Evolutionary conservation across 83 land plant genomes (phyloP).

Genomic region (Picea engelmannii): DNA sequence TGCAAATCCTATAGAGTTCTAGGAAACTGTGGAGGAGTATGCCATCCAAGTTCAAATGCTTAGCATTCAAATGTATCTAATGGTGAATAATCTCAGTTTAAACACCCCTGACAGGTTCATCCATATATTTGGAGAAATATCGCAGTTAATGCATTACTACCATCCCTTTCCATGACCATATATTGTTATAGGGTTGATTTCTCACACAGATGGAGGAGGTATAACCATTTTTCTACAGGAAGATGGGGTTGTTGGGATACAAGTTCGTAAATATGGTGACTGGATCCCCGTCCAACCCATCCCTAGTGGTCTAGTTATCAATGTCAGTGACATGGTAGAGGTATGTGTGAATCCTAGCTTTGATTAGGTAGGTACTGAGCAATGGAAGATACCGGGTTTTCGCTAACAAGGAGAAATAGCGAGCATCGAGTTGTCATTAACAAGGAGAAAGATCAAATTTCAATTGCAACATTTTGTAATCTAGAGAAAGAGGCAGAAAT

Average conservation of each 20-base stretch:
- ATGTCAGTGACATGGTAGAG: conserved; percentile 20
- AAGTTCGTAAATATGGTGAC: conserved; percentile 38
- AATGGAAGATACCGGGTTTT: no score
- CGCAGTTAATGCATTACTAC: conserved; percentile 19
- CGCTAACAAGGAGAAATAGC: no score
- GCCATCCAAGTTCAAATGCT: neutral
- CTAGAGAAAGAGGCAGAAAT: no score
- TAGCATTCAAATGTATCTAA: neutral
- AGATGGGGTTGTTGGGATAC: conserved; percentile 53
- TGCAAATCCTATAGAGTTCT: neutral
- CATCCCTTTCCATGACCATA: conserved; percentile 54
- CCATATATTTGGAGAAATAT: neutral
- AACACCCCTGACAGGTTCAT: neutral
- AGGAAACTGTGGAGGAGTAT: neutral
- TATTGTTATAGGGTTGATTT: conserved; percentile 30
- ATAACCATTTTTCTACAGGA: conserved; percentile 61
- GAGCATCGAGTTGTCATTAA: no score
- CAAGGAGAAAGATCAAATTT: no score
- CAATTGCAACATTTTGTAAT: no score
- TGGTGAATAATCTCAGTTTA: neutral
- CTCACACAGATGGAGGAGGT: conserved; percentile 49
- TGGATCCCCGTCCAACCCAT: conserved; percentile 33
- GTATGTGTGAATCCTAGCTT: no score
- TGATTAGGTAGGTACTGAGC: no score
- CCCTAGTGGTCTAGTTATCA: conserved; percentile 23